Evolutionary conservation across 345 rosid species (phyloP).

Genomic region (Pelargonium nanum): DNA sequence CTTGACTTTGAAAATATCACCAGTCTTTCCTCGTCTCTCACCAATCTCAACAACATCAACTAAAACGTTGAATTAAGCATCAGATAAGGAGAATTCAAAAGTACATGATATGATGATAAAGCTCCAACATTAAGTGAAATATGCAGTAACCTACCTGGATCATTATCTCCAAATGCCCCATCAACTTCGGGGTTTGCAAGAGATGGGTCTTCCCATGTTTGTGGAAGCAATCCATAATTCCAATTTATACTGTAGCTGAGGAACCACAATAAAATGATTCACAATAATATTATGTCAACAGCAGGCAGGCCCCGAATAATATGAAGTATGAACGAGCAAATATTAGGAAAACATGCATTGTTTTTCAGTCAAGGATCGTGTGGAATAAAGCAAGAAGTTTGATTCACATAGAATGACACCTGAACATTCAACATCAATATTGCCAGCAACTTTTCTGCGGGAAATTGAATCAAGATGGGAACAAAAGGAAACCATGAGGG

Average conservation of each 20-base stretch:
- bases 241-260: conserved; percentile 82
- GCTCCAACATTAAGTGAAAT: neutral
- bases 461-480: too few species aligned
- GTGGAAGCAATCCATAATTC: conserved; percentile 97
- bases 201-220: conserved; percentile 99
- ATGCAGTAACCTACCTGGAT: conserved; percentile 54
- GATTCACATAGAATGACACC: neutral
- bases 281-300: too few species aligned
- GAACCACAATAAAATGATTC: neutral
- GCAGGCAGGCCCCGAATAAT: too few species aligned
- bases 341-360: too few species aligned
- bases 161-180: conserved; percentile 89
- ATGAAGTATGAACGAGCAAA: too few species aligned
- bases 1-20: conserved; percentile 69
- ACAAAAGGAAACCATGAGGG: neutral
- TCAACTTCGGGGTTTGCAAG: conserved; percentile 70
- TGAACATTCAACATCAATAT: neutral
- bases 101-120: neutral
- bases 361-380: too few species aligned
- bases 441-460: neutral
- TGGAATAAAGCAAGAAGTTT: too few species aligned
- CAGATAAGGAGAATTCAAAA: neutral
- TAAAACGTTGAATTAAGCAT: conserved; percentile 15
- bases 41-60: conserved; percentile 98
- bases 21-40: conserved; percentile 50